A percentile compares a stretch with the other conserved stretches of the same genome.
phyloP scores from a whole-genome alignment of 2,329 filamentous ascomycete genomes.

The Aspergillus alliaceus region DNA sequence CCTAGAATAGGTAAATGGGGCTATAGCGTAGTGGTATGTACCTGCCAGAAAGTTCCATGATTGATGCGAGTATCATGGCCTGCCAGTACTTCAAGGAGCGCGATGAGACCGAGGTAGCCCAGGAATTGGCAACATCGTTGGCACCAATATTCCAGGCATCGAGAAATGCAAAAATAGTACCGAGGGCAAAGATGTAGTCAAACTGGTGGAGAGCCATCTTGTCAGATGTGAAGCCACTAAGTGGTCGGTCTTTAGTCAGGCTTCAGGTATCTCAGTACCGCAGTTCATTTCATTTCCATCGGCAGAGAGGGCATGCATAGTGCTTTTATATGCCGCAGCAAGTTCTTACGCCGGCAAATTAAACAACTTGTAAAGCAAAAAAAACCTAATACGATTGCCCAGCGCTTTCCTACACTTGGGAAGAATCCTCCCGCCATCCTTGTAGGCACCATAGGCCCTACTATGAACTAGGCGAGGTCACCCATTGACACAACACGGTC shows the following conservation, averaged over 20 bases:
- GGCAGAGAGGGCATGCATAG: background rate
- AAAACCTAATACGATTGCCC: background rate
- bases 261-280: background rate
- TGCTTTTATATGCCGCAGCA: conserved; percentile 7
- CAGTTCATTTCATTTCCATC: background rate
- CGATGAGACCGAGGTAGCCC: conserved; percentile 20
- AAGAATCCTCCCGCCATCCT: background rate
- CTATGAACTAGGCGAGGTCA: background rate
- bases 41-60: conserved; percentile 20
- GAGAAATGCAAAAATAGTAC: conserved; percentile 22
- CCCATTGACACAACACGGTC: background rate
- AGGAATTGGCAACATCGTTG: conserved; percentile 23
- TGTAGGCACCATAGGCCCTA: no score
- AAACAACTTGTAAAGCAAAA: background rate
- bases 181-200: conserved; percentile 19
- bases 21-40: background rate
- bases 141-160: conserved; percentile 22
- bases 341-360: background rate
- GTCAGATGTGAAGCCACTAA: background rate
- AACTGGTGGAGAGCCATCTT: conserved; percentile 18
- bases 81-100: conserved; percentile 20
- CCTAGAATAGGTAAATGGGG: background rate
- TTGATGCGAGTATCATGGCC: conserved; percentile 16
- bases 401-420: background rate
- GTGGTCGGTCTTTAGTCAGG: background rate